Conservation (phyloP, 73 alveolate genomes). For the Urostyla sp. region DNA sequence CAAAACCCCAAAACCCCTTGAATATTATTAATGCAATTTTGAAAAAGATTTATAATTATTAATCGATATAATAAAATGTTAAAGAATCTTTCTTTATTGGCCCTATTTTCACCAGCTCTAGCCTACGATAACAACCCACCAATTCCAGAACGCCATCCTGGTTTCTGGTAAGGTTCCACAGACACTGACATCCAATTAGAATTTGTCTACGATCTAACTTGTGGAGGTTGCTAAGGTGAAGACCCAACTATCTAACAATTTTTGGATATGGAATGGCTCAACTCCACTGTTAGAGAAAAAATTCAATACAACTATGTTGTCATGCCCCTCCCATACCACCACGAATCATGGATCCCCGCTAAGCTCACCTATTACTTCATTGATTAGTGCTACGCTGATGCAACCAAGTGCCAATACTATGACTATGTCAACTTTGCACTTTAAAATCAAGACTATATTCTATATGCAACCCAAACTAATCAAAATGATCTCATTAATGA, state of each 20-base stretch:
- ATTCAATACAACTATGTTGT: slow-evolving; percentile 5
- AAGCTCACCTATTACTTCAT: slow-evolving; percentile 12
- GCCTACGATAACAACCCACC: slow-evolving; percentile 53
- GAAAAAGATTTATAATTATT: not conserved
- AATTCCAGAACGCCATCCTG: slow-evolving; percentile 25
- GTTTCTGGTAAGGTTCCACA: slow-evolving; percentile 18
- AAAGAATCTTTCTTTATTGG: not conserved
- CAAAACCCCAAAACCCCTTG: slow-evolving; percentile 3
- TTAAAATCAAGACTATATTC: slow-evolving; percentile 16
- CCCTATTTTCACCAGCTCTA: not conserved
- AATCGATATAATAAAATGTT: not conserved
- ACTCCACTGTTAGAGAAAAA: slow-evolving; percentile 21
- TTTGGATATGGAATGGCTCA: slow-evolving; percentile 23
- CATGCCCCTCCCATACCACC: slow-evolving; percentile 48
- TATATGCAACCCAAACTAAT: not conserved
- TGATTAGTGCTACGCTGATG: slow-evolving; percentile 11
- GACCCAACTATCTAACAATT: slow-evolving; percentile 23
- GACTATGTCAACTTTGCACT: slow-evolving; percentile 19
- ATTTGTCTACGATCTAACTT: slow-evolving; percentile 35
- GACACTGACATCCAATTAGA: not conserved
- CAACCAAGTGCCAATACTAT: not conserved
- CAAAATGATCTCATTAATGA: not conserved
- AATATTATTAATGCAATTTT: not conserved
- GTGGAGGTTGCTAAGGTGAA: slow-evolving; percentile 21
- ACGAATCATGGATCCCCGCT: slow-evolving; percentile 41